Evolutionary conservation across 345 rosid species (phyloP).

Genomic region (Salix arbutifolia): DNA sequence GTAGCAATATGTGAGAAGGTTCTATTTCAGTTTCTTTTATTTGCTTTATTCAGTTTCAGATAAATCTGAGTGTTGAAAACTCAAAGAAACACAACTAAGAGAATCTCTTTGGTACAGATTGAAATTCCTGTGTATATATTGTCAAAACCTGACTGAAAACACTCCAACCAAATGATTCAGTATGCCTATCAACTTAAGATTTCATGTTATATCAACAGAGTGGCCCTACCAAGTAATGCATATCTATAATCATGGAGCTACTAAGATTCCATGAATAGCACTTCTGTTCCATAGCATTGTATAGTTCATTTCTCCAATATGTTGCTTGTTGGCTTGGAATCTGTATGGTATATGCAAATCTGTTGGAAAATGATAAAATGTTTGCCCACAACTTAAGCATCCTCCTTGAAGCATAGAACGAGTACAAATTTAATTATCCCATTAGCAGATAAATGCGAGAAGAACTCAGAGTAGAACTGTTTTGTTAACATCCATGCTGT

Average conservation of each 20-base stretch:
- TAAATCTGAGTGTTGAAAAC: neutral
- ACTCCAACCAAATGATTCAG: neutral
- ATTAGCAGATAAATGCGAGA: neutral
- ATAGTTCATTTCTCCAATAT: no score
- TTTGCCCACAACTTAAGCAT: neutral
- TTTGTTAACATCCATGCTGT: neutral
- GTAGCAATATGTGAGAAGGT: conserved; percentile 69
- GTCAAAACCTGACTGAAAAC: no score
- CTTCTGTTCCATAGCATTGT: no score
- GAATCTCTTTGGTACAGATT: neutral
- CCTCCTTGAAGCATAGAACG: neutral
- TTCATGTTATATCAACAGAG: neutral
- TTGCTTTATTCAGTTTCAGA: neutral
- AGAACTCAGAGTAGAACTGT: neutral
- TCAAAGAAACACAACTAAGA: no score
- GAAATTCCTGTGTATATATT: no score
- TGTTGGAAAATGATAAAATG: neutral
- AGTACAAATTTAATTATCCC: no score
- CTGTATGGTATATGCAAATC: no score
- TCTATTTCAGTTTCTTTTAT: neutral
- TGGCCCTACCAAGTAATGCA: neutral
- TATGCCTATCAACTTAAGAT: no score
- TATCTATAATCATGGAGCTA: no score
- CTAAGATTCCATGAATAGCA: no score
- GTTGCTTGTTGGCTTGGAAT: neutral